Conservation (phyloP, 495 filamentous ascomycete species). For the Apiosordaria backusii region DNA sequence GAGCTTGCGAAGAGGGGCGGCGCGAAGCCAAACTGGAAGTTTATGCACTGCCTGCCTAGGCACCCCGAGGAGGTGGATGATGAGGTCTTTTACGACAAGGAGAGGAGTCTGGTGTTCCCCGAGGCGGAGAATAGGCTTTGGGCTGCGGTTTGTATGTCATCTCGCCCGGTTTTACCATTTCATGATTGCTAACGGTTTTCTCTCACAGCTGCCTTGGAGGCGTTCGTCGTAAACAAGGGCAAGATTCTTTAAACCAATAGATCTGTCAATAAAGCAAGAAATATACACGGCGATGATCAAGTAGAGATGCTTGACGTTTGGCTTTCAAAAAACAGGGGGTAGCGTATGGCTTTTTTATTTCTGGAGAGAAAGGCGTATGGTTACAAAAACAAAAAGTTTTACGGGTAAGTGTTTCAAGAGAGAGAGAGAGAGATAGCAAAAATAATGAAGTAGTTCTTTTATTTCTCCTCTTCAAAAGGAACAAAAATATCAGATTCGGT, state of each 20-base stretch:
- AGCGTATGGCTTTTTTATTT: slow-evolving; percentile 2
- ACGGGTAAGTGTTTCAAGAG: neutral
- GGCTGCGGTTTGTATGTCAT: slow-evolving; percentile 66
- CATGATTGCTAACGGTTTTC: slow-evolving; percentile 17
- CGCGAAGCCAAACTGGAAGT: slow-evolving; percentile 87
- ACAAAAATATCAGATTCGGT: neutral
- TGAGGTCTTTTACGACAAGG: slow-evolving; percentile 80
- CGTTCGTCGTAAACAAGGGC: slow-evolving; percentile 87
- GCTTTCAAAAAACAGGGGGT: slow-evolving; percentile 1
- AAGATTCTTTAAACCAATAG: slow-evolving; percentile 41
- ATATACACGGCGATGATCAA: too few relatives aligned
- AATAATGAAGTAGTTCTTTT: neutral
- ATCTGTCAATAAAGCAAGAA: neutral
- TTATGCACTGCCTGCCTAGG: slow-evolving; percentile 98
- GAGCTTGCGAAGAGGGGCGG: slow-evolving; percentile 79
- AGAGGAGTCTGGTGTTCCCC: slow-evolving; percentile 75
- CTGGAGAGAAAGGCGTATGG: neutral
- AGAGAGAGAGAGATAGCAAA: neutral
- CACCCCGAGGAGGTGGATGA: slow-evolving; percentile 92
- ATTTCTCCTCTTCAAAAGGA: neutral
- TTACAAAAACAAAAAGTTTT: neutral
- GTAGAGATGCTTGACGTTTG: too few relatives aligned
- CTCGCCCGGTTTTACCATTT: neutral
- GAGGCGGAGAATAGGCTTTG: slow-evolving; percentile 95
- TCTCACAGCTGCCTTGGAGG: slow-evolving; percentile 67